Base-by-base conservation (phyloP, 306 rosid species). In the Styphnolobium japonicum region DNA sequence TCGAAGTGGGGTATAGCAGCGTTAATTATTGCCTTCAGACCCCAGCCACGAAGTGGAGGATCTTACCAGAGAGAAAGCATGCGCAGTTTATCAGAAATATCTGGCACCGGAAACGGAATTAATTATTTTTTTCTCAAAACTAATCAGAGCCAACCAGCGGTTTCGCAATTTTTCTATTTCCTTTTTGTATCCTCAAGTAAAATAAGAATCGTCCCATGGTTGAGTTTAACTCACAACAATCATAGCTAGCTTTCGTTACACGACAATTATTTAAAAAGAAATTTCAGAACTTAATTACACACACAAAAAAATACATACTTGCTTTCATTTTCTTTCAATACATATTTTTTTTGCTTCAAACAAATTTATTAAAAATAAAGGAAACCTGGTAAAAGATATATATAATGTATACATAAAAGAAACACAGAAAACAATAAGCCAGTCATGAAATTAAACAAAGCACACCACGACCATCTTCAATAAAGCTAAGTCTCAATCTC, bases 401-500 rank as follows among this genome's bases (percentile, higher is more conserved):
- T 29, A 43, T 25, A 56, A 68, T 39, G 61, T 36, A 53, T 40
- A 21, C 18, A 49, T 22, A 2, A 2, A 51, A 57, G 14, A 21
- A 45, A 57, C 63, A 71, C 43, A 39, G 31, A 70, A 80, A 16
- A n/a, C 18, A 80, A 19, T 21, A 37, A 43, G 31, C 6, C 11
- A 10, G 7, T 36, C 25, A 63, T 52, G 43, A 77, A 77, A 40
- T 9, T 5, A 46, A 79, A 11, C 53, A 73, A 46, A 67, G 45
- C 83, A 77, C 74, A 80, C 77, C 80, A 79, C 42, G 18, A 79
- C 29, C 45, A 71, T 55, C 31, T 16, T 33, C 16, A 43, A 48
- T 5, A 25, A 33, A 79, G 65, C 22, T 7, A 0, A 11, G 43
- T 4, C 11, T 53, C 55, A 31, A 62, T 36, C 45, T 52, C 79